A percentile compares a stretch with the other conserved stretches of the same genome.
Evolutionary conservation across 139 green algal genomes (phyloP).

Genomic region (Axilococcus clingmanii): DNA sequence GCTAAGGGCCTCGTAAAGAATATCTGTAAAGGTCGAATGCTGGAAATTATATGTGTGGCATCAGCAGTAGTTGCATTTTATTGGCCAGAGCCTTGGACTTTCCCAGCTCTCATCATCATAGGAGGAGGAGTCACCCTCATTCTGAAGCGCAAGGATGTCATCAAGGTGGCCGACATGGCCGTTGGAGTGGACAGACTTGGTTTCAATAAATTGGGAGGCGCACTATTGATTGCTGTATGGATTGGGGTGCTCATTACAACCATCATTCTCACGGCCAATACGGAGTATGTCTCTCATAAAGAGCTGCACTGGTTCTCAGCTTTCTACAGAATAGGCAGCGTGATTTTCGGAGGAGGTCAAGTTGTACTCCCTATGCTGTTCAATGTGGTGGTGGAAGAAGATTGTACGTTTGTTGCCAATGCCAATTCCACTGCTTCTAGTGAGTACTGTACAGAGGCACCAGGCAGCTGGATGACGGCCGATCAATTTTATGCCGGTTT

Average conservation of each 20-base stretch:
- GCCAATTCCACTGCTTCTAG: background rate
- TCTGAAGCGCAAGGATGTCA: conserved; percentile 23
- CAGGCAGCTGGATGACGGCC: conserved; percentile 62
- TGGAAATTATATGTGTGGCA: conserved; percentile 13
- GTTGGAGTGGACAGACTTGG: conserved; percentile 46
- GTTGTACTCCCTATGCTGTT: conserved; percentile 87
- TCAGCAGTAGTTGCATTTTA: conserved; percentile 62
- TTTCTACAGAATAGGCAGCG: conserved; percentile 79
- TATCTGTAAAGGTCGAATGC: conserved; percentile 47
- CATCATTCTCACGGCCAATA: conserved; percentile 15
- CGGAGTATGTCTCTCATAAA: conserved; percentile 34
- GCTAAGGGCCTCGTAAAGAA: conserved; percentile 56
- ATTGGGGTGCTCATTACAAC: conserved; percentile 36
- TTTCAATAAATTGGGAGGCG: conserved; percentile 40
- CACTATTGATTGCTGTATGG: conserved; percentile 47
- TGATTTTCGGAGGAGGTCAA: conserved; percentile 92
- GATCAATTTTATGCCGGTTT: conserved; percentile 78
- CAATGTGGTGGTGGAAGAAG: conserved; percentile 54
- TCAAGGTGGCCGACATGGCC: conserved; percentile 11
- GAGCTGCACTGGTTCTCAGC: conserved; percentile 70
- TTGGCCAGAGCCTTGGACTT: conserved; percentile 63
- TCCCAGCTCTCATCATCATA: conserved; percentile 47
- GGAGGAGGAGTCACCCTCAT: conserved; percentile 57
- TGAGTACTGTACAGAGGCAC: background rate
- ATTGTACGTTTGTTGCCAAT: conserved; percentile 5